phyloP scores from a whole-genome alignment of 2,329 filamentous ascomycete genomes.

The Nothophoma quercina region DNA sequence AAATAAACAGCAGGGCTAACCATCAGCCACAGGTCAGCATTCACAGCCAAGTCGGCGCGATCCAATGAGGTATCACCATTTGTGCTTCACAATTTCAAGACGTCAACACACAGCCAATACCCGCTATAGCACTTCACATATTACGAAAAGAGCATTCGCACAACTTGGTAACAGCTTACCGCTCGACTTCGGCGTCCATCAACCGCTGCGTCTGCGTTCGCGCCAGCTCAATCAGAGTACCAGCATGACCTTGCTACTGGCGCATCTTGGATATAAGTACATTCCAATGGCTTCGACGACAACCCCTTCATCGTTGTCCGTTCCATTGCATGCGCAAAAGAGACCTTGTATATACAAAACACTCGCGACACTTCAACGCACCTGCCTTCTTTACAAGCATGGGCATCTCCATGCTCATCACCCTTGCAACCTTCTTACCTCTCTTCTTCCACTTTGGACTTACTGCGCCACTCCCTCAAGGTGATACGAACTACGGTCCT shows the following conservation, averaged over 20 bases:
- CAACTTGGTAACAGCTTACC: conserved; percentile 1
- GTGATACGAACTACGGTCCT: neutral
- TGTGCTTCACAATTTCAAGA: neutral
- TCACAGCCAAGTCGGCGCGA: neutral
- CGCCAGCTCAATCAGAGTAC: neutral
- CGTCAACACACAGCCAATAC: neutral
- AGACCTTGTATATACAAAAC: neutral
- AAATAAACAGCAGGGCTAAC: conserved; percentile 1
- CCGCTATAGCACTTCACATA: conserved; percentile 1
- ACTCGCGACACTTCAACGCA: neutral
- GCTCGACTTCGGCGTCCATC: neutral
- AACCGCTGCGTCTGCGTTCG: neutral
- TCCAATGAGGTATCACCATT: neutral
- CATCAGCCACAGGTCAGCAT: neutral
- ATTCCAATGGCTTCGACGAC: neutral
- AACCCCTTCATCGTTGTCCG: neutral
- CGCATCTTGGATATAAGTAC: neutral
- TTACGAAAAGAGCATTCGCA: neutral
- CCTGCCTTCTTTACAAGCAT: conserved; percentile 18
- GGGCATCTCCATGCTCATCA: conserved; percentile 17
- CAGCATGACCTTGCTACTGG: conserved; percentile 10
- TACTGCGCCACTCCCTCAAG: neutral
- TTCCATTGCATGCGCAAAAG: neutral
- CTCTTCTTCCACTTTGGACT: conserved; percentile 14
- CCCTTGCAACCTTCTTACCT: conserved; percentile 23